Evolutionary conservation across 495 filamentous ascomycete genomes (phyloP), one percentile per base, ranked within the genome.

Genomic region (Extremus antarcticus): DNA sequence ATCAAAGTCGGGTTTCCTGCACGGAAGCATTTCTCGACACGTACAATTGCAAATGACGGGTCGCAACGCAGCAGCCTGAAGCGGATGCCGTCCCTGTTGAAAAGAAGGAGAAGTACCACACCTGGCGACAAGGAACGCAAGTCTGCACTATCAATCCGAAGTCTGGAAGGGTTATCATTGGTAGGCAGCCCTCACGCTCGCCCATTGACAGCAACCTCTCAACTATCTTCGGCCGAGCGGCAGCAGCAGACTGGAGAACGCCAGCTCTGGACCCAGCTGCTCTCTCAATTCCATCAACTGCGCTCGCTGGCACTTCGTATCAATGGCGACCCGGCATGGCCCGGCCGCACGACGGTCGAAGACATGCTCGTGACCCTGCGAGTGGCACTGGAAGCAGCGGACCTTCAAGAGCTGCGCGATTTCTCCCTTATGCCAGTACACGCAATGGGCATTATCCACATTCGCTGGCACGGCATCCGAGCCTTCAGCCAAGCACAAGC

Each of bases 381-480:
- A 43, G 19, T 20, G 9, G 65, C 61, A 0, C 38, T 68, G 11
- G 65, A 68, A 39, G 29, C 51, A 15, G 19, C 43, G 0, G 21
- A 1, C 17, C 53, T 55, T 17, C 38, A 48, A n/a, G 1, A 41
- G 2, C 45, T 68, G 8, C 48, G 32, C 29, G 48, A 50, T 13
- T 29, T 68, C n/a, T 52, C 43, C n/a, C 51, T 65, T 32, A 19
- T 29, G 19, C 65, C 65, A 20, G 56, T 61, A 15, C 56, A 60
- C 25, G 53, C 59, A 4, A 57, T 63, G 7, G 56, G 61, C 39
- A 55, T 68, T 43, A 22, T 68, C 16, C 61, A 62, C 43, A 51
- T 64, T 8, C 65, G 65, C 53, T 66, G 61, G 61, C 17, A 48
- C 3, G 59, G 64, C 25, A 25, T 59, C n/a, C 35, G 1, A 25